phyloP scores from a whole-genome alignment of 129 eudicot genomes.

The Artemisia tridentata region DNA sequence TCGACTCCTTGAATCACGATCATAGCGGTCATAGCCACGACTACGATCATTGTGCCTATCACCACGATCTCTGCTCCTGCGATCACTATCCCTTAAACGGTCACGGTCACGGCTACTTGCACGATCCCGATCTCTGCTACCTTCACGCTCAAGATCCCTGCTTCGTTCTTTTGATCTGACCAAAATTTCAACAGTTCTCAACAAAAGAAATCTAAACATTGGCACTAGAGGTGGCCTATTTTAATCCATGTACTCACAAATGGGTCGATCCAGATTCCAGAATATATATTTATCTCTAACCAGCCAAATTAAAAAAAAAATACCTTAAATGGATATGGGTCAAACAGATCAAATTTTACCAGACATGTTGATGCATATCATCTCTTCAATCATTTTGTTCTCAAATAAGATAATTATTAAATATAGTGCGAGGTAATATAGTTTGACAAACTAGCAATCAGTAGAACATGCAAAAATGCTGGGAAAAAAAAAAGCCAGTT shows the following conservation, averaged over 20 bases:
- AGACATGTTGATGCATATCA: too few relatives aligned
- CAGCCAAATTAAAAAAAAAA: neutral
- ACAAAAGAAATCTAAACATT: neutral
- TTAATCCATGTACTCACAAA: neutral
- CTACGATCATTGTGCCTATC: conserved; percentile 68
- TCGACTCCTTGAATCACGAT: conserved; percentile 82
- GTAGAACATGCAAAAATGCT: neutral
- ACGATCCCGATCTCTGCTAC: conserved; percentile 67
- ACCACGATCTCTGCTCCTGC: conserved; percentile 81
- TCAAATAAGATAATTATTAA: too few relatives aligned
- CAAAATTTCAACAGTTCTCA: neutral
- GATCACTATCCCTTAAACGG: conserved; percentile 56
- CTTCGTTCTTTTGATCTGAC: conserved; percentile 79
- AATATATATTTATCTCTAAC: neutral
- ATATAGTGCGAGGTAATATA: too few relatives aligned
- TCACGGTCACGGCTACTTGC: conserved; percentile 62
- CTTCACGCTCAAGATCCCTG: conserved; percentile 63
- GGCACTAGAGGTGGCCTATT: neutral
- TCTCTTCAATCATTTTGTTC: too few relatives aligned
- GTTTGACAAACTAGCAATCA: neutral
- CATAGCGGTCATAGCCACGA: conserved; percentile 62
- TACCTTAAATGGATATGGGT: neutral
- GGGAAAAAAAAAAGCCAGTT: too few relatives aligned
- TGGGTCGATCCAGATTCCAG: neutral
- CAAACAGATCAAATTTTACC: too few relatives aligned